phyloP scores from a whole-genome alignment of 129 eudicot species.

The Apium graveolens region DNA sequence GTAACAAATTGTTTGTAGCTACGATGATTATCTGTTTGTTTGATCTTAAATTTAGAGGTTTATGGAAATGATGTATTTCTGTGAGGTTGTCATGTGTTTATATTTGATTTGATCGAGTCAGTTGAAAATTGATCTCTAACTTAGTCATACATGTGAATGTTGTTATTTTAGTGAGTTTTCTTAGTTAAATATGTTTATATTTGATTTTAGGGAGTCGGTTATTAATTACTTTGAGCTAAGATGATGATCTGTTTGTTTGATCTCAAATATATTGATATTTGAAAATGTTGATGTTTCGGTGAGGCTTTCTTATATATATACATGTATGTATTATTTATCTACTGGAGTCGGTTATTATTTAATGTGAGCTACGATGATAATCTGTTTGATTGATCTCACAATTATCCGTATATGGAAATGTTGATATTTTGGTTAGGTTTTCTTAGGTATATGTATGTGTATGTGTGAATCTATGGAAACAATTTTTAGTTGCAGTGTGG shows the following conservation, averaged over 20 bases:
- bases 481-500: too few relatives aligned
- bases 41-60: too few relatives aligned
- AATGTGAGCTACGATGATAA: background rate
- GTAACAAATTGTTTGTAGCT: too few relatives aligned
- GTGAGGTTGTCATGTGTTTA: background rate
- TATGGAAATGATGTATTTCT: background rate
- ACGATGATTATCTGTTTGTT: background rate
- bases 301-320: too few relatives aligned
- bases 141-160: too few relatives aligned
- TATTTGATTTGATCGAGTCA: background rate
- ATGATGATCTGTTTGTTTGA: background rate
- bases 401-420: background rate
- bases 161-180: background rate
- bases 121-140: background rate
- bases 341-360: background rate
- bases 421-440: background rate
- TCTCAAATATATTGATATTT: background rate
- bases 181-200: background rate
- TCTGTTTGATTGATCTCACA: background rate
- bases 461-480: background rate
- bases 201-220: too few relatives aligned
- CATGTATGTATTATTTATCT: too few relatives aligned
- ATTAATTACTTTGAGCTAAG: too few relatives aligned
- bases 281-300: too few relatives aligned
- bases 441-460: too few relatives aligned